phyloP scores from a whole-genome alignment of 306 rosid genomes.

The Quercus berberidifolia region DNA sequence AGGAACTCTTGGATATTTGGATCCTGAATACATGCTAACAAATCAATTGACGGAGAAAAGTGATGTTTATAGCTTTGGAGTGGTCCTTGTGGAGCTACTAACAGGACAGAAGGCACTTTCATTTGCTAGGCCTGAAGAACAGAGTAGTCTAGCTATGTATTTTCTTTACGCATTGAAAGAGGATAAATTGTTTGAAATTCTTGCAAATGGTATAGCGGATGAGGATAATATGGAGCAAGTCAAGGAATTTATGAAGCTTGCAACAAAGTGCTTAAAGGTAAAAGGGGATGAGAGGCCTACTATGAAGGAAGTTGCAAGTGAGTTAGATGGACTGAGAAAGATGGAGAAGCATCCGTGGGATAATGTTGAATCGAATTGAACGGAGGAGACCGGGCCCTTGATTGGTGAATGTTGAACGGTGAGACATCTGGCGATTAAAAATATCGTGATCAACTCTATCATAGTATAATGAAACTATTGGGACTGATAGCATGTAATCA shows the following conservation, averaged over 20 bases:
- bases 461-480: not conserved
- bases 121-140: conserved; percentile 18
- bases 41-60: too few species aligned
- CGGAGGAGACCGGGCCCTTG: not conserved
- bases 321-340: conserved; percentile 20
- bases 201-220: not conserved
- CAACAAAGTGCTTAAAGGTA: too few species aligned
- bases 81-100: conserved; percentile 20
- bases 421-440: too few species aligned
- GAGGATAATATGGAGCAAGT: not conserved
- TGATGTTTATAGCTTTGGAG: too few species aligned
- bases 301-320: conserved; percentile 20
- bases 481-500: too few species aligned
- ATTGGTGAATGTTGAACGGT: not conserved
- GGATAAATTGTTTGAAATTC: conserved; percentile 1
- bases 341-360: not conserved
- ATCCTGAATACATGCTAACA: conserved; percentile 25
- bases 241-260: too few species aligned
- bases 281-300: too few species aligned
- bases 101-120: conserved; percentile 24
- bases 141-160: conserved; percentile 18
- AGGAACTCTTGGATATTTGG: conserved; percentile 23
- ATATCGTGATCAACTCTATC: not conserved
- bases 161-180: conserved; percentile 16
- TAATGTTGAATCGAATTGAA: too few species aligned